Base-by-base conservation (phyloP, 306 rosid genomes). In the Sesbania bispinosa region DNA sequence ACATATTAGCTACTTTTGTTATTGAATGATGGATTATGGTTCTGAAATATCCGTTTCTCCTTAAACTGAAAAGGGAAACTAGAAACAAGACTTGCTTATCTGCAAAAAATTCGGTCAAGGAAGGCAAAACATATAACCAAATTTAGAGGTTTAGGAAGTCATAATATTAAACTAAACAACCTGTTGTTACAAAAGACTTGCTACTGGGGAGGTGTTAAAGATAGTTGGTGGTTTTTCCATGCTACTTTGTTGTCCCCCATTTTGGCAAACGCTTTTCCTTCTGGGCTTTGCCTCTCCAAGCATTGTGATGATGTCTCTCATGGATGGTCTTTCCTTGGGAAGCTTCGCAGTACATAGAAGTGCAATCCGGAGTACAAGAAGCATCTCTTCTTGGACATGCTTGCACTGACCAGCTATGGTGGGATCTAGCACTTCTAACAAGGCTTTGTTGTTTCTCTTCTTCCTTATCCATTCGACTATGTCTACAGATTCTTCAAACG, bases 231-330 rank as follows among this genome's bases (percentile, higher is more conserved):
- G 83, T 79, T 77, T 91, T 66, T 85, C 90, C 51, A 50, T 67
- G 73, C 43, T 50, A 77, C 60, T 62, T 38, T 79, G 76, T 36
- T 80, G 84, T n/a, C 39, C 76, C 43, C 57, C 79, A 18, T 60
- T 87, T 6, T 77, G 83, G 66, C 91, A 84, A 35, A 86, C 57
- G 66, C 94, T 89, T 77, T 92, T 92, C 55, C 98, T 83, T 76
- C 98, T 89, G 2, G 98, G 96, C 80, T 92, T 87, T 29, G 96
- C 94, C 71, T 92, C 98, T 54, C 96, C 96, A 36, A 92, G 92
- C 96, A 92, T 89, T 24, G 89, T 89, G 72, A 84, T 60, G 52
- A 92, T 38, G 60, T 86, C 97, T 75, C 89, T 84, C 97, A 89
- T 89, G 26, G 90, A 78, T 13, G 96, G 94, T 74, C 98, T 89